Evolutionary conservation across 2,329 filamentous ascomycete genomes (phyloP).

Genomic region (Orbilia javanica): DNA sequence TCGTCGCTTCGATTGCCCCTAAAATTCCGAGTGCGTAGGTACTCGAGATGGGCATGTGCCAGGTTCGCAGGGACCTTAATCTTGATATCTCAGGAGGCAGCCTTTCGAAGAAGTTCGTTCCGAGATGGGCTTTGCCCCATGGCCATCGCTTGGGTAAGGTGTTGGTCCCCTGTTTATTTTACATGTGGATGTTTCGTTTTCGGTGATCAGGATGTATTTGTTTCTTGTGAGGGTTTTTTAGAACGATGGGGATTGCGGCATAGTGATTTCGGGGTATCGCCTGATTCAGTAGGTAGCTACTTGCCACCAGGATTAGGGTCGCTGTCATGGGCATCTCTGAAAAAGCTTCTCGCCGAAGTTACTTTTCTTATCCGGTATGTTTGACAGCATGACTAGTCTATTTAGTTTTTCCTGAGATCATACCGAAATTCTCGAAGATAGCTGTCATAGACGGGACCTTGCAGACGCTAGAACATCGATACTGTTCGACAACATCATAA

Average conservation of each 20-base stretch:
- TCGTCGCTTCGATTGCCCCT: slow-evolving; percentile 11
- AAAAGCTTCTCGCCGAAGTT: too few relatives aligned
- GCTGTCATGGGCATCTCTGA: neutral
- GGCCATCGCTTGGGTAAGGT: neutral
- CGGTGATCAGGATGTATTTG: neutral
- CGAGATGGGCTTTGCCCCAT: slow-evolving; percentile 36
- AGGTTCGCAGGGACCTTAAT: neutral
- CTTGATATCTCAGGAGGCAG: slow-evolving; percentile 18
- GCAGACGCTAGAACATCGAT: slow-evolving; percentile 8
- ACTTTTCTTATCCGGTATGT: too few relatives aligned
- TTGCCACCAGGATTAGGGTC: neutral
- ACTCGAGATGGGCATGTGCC: neutral
- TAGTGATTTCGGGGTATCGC: slow-evolving; percentile 12
- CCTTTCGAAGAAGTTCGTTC: slow-evolving; percentile 44
- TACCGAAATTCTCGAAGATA: slow-evolving; percentile 3
- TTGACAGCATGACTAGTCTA: neutral
- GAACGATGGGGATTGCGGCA: slow-evolving; percentile 2
- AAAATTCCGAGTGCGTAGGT: neutral
- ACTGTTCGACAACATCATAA: neutral
- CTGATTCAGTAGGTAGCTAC: slow-evolving; percentile 19
- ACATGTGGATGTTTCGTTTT: slow-evolving; percentile 30
- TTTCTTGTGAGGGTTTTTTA: slow-evolving; percentile 8
- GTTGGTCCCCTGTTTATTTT: slow-evolving; percentile 18
- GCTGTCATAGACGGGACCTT: slow-evolving; percentile 19
- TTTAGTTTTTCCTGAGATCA: neutral